Evolutionary conservation across 768 basidiomycete genomes (phyloP), one percentile per base, ranked within the genome.

Genomic region (Pulveroboletus sp.): DNA sequence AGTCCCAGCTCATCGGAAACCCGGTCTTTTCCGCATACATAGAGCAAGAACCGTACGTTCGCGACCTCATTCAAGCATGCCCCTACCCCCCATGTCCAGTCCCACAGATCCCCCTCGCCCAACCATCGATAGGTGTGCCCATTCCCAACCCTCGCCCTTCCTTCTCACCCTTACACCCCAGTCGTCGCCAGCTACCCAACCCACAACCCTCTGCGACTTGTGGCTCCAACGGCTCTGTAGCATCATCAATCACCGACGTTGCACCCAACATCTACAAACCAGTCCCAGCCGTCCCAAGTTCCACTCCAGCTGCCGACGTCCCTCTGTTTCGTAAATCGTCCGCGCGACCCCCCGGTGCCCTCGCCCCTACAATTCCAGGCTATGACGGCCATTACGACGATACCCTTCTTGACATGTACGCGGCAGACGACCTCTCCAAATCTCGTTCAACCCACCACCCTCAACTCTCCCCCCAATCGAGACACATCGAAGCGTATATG

Each of bases 141-240:
- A 16, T 6, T 22, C 30, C 31, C 3, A 11, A 17, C 17, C 44
- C 1, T 42, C 19, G 13, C 27, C n/a, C 9, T 0, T 29, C 17
- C 12, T 22, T 29, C n/a, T 54, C 49, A 49, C n/a, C 32, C 19
- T 24, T 2, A 23, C 20, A 27, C 36, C 24, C 14, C 44, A 68
- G 66, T 23, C 65, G 63, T 35, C 66, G 66, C 34, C 68, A 68
- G 29, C 39, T 68, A 30, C 66, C 66, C 0, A 58, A 48, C 19
- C 22, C 48, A 8, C 64, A 62, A 40, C 38, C 54, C 6, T 38
- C 51, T 32, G 45, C n/a, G 45, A 10, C 57, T 54, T 31, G 20
- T 51, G 55, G 56, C n/a, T 63, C 65, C 5, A 56, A 38, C 3
- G 61, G 55, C 16, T 62, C 68, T 27, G 45, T 41, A 41, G 45